phyloP scores from a whole-genome alignment of 148 eudicot genomes.

The Vaccinium darrowii region DNA sequence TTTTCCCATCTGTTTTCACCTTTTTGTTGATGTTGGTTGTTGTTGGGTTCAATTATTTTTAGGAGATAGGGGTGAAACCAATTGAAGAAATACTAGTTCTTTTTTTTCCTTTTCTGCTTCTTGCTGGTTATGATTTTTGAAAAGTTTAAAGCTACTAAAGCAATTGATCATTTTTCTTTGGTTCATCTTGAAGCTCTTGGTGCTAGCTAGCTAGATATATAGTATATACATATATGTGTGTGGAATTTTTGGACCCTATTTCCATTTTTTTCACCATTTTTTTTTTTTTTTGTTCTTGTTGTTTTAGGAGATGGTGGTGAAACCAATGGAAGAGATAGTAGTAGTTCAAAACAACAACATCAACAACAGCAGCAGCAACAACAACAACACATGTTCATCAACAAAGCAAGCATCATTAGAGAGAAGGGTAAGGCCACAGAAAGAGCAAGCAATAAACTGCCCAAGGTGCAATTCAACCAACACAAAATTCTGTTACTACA shows the following conservation, averaged over 20 bases:
- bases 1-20: not conserved
- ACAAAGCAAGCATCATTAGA: conserved; percentile 23
- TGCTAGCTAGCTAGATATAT: not conserved
- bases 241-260: not conserved
- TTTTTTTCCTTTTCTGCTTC: conserved; percentile 18
- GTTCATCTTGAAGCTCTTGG: conserved; percentile 14
- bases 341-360: not conserved
- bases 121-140: conserved; percentile 8
- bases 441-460: conserved; percentile 18
- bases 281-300: not conserved
- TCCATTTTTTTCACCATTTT: not conserved
- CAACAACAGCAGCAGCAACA: not conserved
- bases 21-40: not conserved
- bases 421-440: conserved; percentile 41
- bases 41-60: not conserved
- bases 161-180: conserved; percentile 1
- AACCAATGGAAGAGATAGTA: conserved; percentile 68
- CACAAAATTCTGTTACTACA: conserved; percentile 76
- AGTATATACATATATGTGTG: not conserved
- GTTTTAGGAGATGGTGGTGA: conserved; percentile 24
- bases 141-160: conserved; percentile 23
- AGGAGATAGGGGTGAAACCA: conserved; percentile 3
- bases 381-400: conserved; percentile 31
- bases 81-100: not conserved
- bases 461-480: conserved; percentile 30